These are phyloP conservation scores for Mycena venus DNA, from an alignment of 768 basidiomycete genomes.

Conservation along the genomic window DNA sequence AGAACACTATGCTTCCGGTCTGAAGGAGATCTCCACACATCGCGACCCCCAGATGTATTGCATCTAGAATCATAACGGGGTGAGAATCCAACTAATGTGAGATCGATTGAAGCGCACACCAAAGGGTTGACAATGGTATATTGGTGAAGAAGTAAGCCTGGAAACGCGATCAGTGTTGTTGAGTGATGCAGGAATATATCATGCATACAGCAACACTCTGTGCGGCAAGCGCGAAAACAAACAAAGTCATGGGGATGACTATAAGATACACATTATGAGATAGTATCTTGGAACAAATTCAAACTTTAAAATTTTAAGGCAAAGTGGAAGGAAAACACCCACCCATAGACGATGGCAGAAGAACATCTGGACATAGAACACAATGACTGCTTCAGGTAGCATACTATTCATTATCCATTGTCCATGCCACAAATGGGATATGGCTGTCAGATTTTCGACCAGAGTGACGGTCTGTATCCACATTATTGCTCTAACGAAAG, in stretches of 20 bases:
- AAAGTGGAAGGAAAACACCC: not conserved
- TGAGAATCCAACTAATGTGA: not conserved
- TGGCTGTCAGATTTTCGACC: not conserved
- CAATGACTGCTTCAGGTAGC: not conserved
- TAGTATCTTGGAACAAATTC: not conserved
- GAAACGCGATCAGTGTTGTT: not conserved
- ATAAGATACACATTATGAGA: not conserved
- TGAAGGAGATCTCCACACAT: not conserved
- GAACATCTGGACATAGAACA: too few species aligned
- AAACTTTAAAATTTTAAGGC: not conserved
- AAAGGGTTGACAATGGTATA: too few species aligned
- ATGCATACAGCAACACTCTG: not conserved
- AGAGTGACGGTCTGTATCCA: too few species aligned
- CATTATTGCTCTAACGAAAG: not conserved
- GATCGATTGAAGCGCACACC: not conserved
- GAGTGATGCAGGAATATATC: not conserved
- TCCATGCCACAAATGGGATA: not conserved
- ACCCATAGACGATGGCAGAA: too few species aligned
- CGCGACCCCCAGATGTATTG: not conserved
- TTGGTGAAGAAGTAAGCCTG: too few species aligned
- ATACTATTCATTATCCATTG: not conserved
- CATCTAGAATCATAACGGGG: too few species aligned
- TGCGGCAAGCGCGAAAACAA: too few species aligned
- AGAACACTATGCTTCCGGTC: constrained; percentile 4
- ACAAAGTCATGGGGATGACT: too few species aligned